These are phyloP conservation scores for Isoetes taiwanensis DNA, from an alignment of 75 land plant species.

Conservation along the genomic window DNA sequence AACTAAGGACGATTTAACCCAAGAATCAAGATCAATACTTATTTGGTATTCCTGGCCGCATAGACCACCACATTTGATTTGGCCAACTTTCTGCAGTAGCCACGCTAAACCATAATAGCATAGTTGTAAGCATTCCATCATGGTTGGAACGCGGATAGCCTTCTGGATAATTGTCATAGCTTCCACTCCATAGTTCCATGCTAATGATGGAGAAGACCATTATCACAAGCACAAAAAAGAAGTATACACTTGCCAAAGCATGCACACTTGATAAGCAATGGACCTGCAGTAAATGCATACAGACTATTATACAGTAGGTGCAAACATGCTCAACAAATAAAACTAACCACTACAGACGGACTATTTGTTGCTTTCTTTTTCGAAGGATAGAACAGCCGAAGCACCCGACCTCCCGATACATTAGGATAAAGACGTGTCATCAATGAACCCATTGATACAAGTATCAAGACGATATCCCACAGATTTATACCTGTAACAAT, in stretches of 20 bases:
- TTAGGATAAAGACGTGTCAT: slow-evolving; percentile 17
- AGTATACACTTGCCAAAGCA: slow-evolving; percentile 15
- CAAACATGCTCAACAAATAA: too few species aligned
- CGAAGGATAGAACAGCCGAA: slow-evolving; percentile 26
- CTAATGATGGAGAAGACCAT: slow-evolving; percentile 22
- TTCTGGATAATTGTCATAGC: slow-evolving; percentile 11
- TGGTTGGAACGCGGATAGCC: slow-evolving; percentile 26
- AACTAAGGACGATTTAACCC: too few species aligned
- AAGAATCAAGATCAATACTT: too few species aligned
- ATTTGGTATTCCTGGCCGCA: slow-evolving; percentile 14
- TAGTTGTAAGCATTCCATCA: slow-evolving; percentile 13
- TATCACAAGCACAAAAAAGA: slow-evolving; percentile 16
- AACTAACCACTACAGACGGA: too few species aligned
- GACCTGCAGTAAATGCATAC: too few species aligned
- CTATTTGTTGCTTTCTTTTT: too few species aligned
- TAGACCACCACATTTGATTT: slow-evolving; percentile 27
- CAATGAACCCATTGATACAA: slow-evolving; percentile 11
- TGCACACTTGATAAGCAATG: slow-evolving; percentile 16
- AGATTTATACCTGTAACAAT: slow-evolving; percentile 31
- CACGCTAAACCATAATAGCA: slow-evolving; percentile 21
- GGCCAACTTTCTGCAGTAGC: slow-evolving; percentile 29
- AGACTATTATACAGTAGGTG: too few species aligned
- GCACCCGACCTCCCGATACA: slow-evolving; percentile 16
- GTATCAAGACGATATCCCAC: slow-evolving; percentile 19
- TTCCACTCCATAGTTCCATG: slow-evolving; percentile 26